Evolutionary conservation across 2,329 filamentous ascomycete genomes (phyloP).

Genomic region (Pestalotiopsis sp.): DNA sequence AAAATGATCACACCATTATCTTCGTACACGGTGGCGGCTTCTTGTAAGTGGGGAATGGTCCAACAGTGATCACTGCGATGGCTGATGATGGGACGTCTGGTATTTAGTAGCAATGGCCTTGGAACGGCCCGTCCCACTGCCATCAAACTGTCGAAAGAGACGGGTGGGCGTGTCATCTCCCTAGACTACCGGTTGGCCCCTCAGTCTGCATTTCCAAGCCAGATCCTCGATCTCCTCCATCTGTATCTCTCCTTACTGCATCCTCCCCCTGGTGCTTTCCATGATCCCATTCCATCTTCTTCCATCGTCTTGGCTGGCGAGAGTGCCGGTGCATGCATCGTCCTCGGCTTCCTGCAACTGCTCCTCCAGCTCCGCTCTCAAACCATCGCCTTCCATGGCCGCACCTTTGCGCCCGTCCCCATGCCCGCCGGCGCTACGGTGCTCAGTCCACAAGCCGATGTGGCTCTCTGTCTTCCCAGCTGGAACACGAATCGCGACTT

Average conservation of each 20-base stretch:
- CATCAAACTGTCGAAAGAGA: background rate
- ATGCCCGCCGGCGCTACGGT: background rate
- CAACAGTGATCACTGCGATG: background rate
- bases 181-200: background rate
- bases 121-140: background rate
- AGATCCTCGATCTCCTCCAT: background rate
- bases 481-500: background rate
- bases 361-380: background rate
- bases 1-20: background rate
- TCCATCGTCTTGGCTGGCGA: background rate
- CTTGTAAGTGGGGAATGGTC: background rate
- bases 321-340: background rate
- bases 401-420: background rate
- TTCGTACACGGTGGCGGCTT: background rate
- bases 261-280: background rate
- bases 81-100: background rate
- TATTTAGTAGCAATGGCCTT: background rate
- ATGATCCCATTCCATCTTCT: background rate
- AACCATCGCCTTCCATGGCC: background rate
- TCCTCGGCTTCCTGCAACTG: background rate
- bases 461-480: background rate
- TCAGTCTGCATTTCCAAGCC: background rate
- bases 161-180: background rate
- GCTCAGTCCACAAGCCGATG: background rate
- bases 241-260: background rate